Base-by-base conservation (phyloP, 2,329 filamentous ascomycete genomes). In the Pseudogymnoascus sp. region DNA sequence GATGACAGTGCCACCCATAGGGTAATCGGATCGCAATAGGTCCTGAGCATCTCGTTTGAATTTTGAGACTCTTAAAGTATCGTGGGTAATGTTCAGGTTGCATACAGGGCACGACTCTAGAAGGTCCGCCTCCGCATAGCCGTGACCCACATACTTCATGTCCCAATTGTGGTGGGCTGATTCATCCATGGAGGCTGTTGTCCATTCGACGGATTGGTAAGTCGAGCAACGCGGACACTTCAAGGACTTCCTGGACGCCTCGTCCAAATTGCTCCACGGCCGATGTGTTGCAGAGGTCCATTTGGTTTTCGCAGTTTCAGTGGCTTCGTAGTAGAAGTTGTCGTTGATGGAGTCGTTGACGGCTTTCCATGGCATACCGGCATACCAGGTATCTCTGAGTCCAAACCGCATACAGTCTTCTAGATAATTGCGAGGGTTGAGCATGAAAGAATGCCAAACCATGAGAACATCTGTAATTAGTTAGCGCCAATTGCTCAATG, bases 381-480 rank as follows among this genome's bases (percentile, higher is more conserved):
- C 78, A 1, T 77, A 75, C 87, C 88, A 92, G 2, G 83, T 72
- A 29, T 82, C 76, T 63, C 79, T 77, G 2, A 79, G 68, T 0
- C 83, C 84, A 29, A 78, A 75, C 7, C 88, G 81, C 63, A 91
- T 77, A 69, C 85, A 86, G 71, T 93, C 90, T 69, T 93, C 88
- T 3, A 91, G 81, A 70, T 87, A 93, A n/a, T 77, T 78, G 42
- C 87, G 79, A 0, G 90, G 90, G 68, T 92, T 93, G 2, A 93
- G 82, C 83, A 90, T 88, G 70, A 90, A 89, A 0, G 88, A 78
- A 73, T 93, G 90, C 86, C 88, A 90, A 0, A 93, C 86, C 87
- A 93, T 89, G 19, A 92, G 74, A 0, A 93, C 83, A 74, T 93
- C 89, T 80, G 73, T 26, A 19, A 26, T 68, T 44, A 35, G 42